Evolutionary conservation across 257 asterid species (phyloP), one percentile per base, ranked within the genome.

Genomic region (Scutellaria minor): DNA sequence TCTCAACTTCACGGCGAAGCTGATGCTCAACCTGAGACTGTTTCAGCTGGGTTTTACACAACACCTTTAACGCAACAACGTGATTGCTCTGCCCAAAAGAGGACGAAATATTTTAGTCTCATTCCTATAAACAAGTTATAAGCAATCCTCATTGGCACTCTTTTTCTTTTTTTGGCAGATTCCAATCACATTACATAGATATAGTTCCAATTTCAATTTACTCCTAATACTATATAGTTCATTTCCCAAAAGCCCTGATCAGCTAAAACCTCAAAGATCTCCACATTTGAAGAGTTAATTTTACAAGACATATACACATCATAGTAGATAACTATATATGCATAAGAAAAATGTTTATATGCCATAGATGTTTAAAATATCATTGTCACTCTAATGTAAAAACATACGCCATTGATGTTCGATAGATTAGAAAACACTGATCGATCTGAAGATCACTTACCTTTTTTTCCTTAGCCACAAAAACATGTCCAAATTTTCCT

Each of bases 1-100:
- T 94, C 77, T 94, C 99, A 58, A 94, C 96, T 84, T 94, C 99
- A 9, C 99, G 91, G 5, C 96, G 96, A 69, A 94, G 96, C 85
- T 94, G 99, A 65, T 94, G 99, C 70, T 94, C 97, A 58, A 94
- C 96, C 76, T 88, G 96, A 27, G 96, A 94, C 81, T 91, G 93
- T 77, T 89, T 89, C 51, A 94, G 82, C 80, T 94, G 99, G 82
- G 76, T 87, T 85, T 93, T 93, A 66, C 91, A 93, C 75, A 93
- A 67, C 37, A 93, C 96, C 84, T 93, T 93, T 46, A 94, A 83
- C 8, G 99, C 99, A 71, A 89, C 95, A 63, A 93, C 69, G 60
- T 93, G 97, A 79, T 87, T 89, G 84, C 98, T 93, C 98, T 91
- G 91, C 70, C 70, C 47, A 22, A 65, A 64, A 44, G 1, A 75